phyloP scores from a whole-genome alignment of 345 rosid genomes.

The Euphorbia pulcherrima region DNA sequence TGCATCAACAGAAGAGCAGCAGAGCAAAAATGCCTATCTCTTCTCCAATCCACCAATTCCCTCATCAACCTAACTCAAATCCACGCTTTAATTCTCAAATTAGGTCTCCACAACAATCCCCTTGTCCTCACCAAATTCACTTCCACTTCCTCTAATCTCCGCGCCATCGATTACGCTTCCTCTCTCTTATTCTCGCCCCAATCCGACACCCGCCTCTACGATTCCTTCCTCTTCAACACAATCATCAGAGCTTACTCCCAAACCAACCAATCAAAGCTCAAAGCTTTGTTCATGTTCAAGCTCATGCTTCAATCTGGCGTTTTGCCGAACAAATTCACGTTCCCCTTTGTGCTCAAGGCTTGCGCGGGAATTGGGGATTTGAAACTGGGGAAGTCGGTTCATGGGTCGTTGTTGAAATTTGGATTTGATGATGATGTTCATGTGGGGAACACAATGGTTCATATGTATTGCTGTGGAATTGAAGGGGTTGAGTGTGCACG shows the following conservation, averaged over 20 bases:
- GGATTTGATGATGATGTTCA: constrained; percentile 42
- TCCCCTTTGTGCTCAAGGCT: constrained; percentile 48
- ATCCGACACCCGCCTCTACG: constrained; percentile 36
- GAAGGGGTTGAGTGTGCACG: constrained; percentile 39
- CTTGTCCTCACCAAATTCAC: constrained; percentile 49
- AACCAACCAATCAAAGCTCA: constrained; percentile 19
- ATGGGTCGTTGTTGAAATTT: constrained; percentile 42
- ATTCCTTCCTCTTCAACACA: constrained; percentile 49
- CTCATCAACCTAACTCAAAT: constrained; percentile 33
- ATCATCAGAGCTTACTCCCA: constrained; percentile 44
- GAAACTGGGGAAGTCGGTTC: constrained; percentile 40
- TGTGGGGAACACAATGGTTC: constrained; percentile 50
- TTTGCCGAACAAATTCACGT: constrained; percentile 50
- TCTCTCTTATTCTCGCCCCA: constrained; percentile 41
- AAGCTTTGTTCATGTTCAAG: constrained; percentile 33
- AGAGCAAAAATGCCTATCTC: constrained; percentile 42
- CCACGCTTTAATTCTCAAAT: constrained; percentile 41
- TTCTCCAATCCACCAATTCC: constrained; percentile 35
- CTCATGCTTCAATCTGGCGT: constrained; percentile 30
- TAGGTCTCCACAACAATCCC: constrained; percentile 43
- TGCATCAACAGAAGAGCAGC: constrained; percentile 31
- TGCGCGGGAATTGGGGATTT: constrained; percentile 47
- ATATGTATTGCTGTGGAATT: constrained; percentile 33
- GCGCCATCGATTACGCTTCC: constrained; percentile 36
- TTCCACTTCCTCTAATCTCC: constrained; percentile 41